Evolutionary conservation across 2,329 filamentous ascomycete genomes (phyloP).

Genomic region (Geosmithia putterillii): DNA sequence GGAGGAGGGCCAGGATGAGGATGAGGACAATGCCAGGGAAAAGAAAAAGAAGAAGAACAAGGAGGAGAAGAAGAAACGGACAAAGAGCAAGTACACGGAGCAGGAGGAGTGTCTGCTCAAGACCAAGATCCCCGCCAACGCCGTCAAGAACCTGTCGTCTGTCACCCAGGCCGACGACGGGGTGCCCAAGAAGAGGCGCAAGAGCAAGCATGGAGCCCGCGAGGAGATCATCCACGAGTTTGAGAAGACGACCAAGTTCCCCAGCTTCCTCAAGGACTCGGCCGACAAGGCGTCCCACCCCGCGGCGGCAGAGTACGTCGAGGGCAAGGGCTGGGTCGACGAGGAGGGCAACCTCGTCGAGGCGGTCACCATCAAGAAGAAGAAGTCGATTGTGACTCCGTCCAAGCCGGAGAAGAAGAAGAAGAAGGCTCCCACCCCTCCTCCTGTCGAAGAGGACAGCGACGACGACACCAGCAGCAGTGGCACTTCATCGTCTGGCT

Average conservation of each 20-base stretch:
- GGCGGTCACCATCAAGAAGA: conserved; percentile 26
- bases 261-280: conserved; percentile 60
- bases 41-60: conserved; percentile 41
- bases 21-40: conserved; percentile 34
- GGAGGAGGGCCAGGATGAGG: conserved; percentile 33
- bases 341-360: conserved; percentile 66
- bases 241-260: conserved; percentile 69
- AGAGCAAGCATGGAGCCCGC: conserved; percentile 37
- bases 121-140: conserved; percentile 50
- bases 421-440: conserved; percentile 5
- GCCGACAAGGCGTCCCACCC: conserved; percentile 8
- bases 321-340: conserved; percentile 84
- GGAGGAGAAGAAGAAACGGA: conserved; percentile 44
- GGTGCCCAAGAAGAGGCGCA: conserved; percentile 44
- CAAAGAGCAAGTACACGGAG: conserved; percentile 70
- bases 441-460: conserved; percentile 10
- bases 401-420: conserved; percentile 12
- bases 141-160: conserved; percentile 26
- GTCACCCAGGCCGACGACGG: conserved; percentile 24
- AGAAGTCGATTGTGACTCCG: conserved; percentile 7
- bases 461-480: conserved; percentile 27
- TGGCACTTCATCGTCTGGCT: conserved; percentile 18
- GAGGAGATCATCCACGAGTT: conserved; percentile 80
- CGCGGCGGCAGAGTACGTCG: conserved; percentile 51
- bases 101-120: conserved; percentile 77